A percentile compares a stretch with the other conserved stretches of the same genome.
Conservation (phyloP, 1,139 yeast genomes). For the Candida sanyaensis region DNA sequence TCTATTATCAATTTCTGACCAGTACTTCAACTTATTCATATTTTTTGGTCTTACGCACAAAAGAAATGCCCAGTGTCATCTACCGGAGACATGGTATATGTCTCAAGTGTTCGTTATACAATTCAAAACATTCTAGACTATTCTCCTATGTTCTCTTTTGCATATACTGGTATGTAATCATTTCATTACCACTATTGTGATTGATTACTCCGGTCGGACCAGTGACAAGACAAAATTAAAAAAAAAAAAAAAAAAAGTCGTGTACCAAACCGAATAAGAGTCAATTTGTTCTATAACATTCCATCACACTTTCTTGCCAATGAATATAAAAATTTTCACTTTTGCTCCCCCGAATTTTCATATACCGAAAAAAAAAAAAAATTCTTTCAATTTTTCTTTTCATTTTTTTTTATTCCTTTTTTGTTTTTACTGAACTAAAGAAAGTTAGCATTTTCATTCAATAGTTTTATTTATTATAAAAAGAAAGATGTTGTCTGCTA, state of each 20-base stretch:
- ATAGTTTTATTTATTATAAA: constrained; percentile 3
- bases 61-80: no score
- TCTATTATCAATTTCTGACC: no score
- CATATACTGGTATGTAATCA: no score
- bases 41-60: no score
- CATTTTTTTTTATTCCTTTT: background rate
- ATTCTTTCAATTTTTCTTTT: background rate
- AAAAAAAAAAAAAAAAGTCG: background rate
- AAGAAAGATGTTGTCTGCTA: constrained; percentile 44
- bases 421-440: background rate
- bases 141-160: background rate
- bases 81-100: no score
- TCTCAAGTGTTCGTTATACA: no score
- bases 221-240: no score
- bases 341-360: constrained; percentile 4
- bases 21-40: no score
- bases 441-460: constrained; percentile 1
- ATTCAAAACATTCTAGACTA: background rate
- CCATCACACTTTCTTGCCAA: constrained; percentile 1
- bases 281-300: constrained; percentile 8
- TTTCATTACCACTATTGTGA: no score
- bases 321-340: constrained; percentile 8
- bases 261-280: background rate
- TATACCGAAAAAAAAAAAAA: constrained; percentile 1
- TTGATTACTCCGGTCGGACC: background rate